Percentiles rank a stretch among this genome's conserved stretches.
These are phyloP conservation scores for Nematocida ausubeli DNA, from an alignment of 371 early-diverging fungal species.

Conservation along the genomic window DNA sequence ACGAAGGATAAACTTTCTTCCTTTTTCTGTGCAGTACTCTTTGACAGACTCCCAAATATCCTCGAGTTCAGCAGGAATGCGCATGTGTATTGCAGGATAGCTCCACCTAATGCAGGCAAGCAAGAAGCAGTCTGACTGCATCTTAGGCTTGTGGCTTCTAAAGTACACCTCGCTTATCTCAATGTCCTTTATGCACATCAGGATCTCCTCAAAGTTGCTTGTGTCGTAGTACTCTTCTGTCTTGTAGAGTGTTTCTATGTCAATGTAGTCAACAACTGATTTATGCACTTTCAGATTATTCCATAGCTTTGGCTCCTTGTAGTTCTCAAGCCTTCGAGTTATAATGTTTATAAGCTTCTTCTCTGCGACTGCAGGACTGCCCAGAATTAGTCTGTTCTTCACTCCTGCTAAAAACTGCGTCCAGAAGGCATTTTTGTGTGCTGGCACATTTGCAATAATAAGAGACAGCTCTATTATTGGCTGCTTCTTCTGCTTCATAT, in stretches of 20 bases:
- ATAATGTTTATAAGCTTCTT: conserved; percentile 18
- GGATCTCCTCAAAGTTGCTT: conserved; percentile 41
- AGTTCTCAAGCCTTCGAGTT: conserved; percentile 5
- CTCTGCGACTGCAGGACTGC: not conserved
- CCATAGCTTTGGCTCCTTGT: not conserved
- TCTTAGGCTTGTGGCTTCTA: not conserved
- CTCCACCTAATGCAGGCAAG: conserved; percentile 44
- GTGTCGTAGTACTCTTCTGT: not conserved
- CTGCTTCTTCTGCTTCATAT: not conserved
- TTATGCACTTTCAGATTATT: not conserved
- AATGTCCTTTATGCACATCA: conserved; percentile 40
- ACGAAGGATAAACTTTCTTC: conserved; percentile 21
- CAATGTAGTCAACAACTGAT: conserved; percentile 21
- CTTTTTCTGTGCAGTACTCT: conserved; percentile 41
- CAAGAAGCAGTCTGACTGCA: conserved; percentile 13
- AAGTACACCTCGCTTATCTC: conserved; percentile 44
- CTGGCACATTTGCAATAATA: conserved; percentile 22
- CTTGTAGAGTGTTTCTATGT: conserved; percentile 23
- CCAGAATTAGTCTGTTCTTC: conserved; percentile 41
- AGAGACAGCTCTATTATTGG: conserved; percentile 30
- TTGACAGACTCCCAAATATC: conserved; percentile 17
- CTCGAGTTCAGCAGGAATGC: conserved; percentile 41
- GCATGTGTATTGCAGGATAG: conserved; percentile 35
- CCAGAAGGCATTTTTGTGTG: conserved; percentile 23
- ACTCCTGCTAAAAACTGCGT: conserved; percentile 4